Percentiles rank a stretch among this genome's conserved stretches.
These are phyloP conservation scores for Yamadazyma epiphylla DNA, from an alignment of 1,139 yeast genomes.

Conservation along the genomic window DNA sequence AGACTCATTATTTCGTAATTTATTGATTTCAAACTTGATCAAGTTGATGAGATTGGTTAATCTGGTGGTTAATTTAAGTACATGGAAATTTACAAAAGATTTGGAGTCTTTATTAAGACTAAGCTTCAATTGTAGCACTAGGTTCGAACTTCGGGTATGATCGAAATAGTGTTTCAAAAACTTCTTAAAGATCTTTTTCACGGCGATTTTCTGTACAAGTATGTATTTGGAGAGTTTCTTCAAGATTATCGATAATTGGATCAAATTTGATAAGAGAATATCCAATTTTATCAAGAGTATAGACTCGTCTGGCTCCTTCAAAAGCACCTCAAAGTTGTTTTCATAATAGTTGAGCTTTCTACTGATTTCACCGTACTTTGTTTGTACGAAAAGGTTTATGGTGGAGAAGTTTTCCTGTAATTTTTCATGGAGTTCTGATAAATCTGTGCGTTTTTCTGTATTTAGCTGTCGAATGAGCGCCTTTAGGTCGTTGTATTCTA, in stretches of 20 bases:
- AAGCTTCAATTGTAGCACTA: conserved; percentile 34
- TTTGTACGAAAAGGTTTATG: conserved; percentile 56
- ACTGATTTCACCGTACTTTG: conserved; percentile 62
- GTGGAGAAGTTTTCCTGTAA: conserved; percentile 49
- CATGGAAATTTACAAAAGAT: conserved; percentile 64
- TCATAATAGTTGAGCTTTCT: conserved; percentile 25
- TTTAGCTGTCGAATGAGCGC: conserved; percentile 43
- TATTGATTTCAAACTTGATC: conserved; percentile 17
- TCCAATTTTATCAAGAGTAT: conserved; percentile 15
- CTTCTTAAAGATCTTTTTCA: conserved; percentile 77
- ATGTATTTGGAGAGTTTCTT: conserved; percentile 73
- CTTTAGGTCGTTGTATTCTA: conserved; percentile 79
- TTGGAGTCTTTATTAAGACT: conserved; percentile 35
- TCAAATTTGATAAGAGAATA: conserved; percentile 29
- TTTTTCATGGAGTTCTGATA: conserved; percentile 22
- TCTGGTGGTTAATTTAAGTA: conserved; percentile 53
- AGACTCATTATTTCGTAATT: not conserved
- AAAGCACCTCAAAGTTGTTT: conserved; percentile 12
- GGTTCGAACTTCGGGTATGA: conserved; percentile 25
- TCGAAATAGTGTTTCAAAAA: conserved; percentile 57
- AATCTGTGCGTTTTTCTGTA: conserved; percentile 8
- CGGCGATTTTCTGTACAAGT: conserved; percentile 76
- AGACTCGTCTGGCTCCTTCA: not conserved
- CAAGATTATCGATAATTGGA: conserved; percentile 54
- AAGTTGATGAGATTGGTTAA: conserved; percentile 19